Percentiles rank a stretch among this genome's conserved stretches.
Conservation (phyloP, 306 rosid species). For the Malus orientalis region DNA sequence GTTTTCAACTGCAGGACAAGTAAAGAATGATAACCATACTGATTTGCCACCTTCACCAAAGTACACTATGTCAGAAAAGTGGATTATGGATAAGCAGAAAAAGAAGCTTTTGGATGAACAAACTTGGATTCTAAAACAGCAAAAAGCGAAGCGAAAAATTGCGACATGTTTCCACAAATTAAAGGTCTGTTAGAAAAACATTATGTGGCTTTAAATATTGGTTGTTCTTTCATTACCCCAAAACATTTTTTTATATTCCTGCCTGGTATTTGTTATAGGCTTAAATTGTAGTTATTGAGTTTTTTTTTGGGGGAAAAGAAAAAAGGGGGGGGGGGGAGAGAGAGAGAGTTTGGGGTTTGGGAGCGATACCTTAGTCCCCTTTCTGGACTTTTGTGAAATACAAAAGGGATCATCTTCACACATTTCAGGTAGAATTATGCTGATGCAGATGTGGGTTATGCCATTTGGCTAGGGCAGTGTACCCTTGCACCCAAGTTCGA, state of each 20-base stretch:
- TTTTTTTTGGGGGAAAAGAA: not conserved
- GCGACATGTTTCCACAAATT: conserved; percentile 59
- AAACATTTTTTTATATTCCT: not conserved
- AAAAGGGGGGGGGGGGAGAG: not conserved
- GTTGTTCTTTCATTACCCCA: not conserved
- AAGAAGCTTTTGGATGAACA: conserved; percentile 58
- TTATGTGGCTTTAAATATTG: not conserved
- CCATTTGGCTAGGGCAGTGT: not conserved
- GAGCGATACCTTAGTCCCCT: not conserved
- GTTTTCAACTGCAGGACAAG: conserved; percentile 45
- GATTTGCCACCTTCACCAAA: conserved; percentile 52
- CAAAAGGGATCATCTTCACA: not conserved
- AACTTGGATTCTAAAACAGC: conserved; percentile 66
- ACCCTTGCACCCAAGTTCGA: not conserved
- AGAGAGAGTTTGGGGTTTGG: not conserved
- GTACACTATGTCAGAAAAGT: conserved; percentile 84
- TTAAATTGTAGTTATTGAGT: not conserved
- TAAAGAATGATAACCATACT: conserved; percentile 40
- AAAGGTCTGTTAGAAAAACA: conserved; percentile 39
- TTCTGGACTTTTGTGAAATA: not conserved
- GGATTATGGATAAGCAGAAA: conserved; percentile 77
- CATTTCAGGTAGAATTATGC: not conserved
- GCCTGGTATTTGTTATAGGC: not conserved
- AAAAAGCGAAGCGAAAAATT: conserved; percentile 65
- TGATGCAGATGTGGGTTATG: not conserved